Evolutionary conservation across 345 rosid genomes (phyloP), one percentile per base, ranked within the genome.

Genomic region (Rubroshorea leprosula): DNA sequence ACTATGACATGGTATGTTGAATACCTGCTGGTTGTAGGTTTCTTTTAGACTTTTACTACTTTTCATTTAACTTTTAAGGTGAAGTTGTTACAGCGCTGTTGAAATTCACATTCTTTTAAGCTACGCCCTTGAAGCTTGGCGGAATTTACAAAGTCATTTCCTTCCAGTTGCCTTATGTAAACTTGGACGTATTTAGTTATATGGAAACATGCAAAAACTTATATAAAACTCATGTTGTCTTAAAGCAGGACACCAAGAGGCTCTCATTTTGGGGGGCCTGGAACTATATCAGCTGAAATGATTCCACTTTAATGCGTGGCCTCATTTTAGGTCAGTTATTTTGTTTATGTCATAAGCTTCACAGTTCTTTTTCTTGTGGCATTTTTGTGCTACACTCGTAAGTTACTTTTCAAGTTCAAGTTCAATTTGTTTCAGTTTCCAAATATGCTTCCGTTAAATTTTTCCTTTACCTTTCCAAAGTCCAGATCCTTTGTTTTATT

Each of bases 241-340:
- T 78, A 93, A 92, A 92, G 89, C 97, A 92, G 97, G 98, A 80
- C 80, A 68, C 73, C 83, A 62, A 81, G 93, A 73, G 95, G 96
- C 96, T 91, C 98, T 91, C 91, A 77, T 80, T 80, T 82, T 83
- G 83, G 86, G 85, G 85, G 83, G 87, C 90, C 95, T 84, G 93
- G 86, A 84, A 86, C 87, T 89, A 81, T 74, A 76, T 80, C 95
- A 74, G 95, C 83, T 86, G 89, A 89, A 89, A 89, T 92, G 95
- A 86, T 84, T 77, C 90, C 93, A 86, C 93, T 83, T 79, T 80
- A 80, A 77, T 82, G 77, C 85, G 82, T 92, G 98, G 97, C 97
- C 88, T 89, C 97, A 86, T 82, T 92, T 86, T 89, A 89, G 97
- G 97, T 89, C 96, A 93, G 97, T 89, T 76, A 67, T 81, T 81